Conservation (phyloP, 2,329 filamentous ascomycete genomes). For the Sporothrix protearum region DNA sequence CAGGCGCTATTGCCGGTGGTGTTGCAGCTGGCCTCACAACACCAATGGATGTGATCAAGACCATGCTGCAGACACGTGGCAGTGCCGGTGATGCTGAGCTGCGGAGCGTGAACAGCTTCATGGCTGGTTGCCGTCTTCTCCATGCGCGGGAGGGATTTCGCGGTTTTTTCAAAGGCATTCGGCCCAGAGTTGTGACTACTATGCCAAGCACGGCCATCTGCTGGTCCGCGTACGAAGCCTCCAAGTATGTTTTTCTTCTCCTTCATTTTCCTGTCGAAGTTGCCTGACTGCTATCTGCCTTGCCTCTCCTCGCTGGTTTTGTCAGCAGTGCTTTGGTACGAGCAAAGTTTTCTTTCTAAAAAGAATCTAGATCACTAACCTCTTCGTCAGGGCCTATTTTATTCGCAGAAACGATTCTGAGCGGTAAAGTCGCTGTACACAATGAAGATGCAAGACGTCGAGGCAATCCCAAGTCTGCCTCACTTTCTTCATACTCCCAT, state of each 20-base stretch:
- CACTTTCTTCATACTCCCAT: background rate
- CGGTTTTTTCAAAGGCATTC: slow-evolving; percentile 91
- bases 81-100: slow-evolving; percentile 74
- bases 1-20: slow-evolving; percentile 87
- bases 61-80: slow-evolving; percentile 88
- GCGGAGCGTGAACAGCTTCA: slow-evolving; percentile 76
- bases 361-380: background rate
- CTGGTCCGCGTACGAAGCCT: slow-evolving; percentile 76
- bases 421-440: background rate
- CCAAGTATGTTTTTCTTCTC: slow-evolving; percentile 48
- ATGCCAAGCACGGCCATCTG: slow-evolving; percentile 99
- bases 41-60: slow-evolving; percentile 97
- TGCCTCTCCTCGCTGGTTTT: background rate
- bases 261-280: background rate
- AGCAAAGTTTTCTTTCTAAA: background rate
- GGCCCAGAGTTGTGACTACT: slow-evolving; percentile 86
- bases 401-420: slow-evolving; percentile 38
- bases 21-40: slow-evolving; percentile 92
- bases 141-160: slow-evolving; percentile 76
- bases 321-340: background rate
- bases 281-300: background rate
- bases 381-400: slow-evolving; percentile 53
- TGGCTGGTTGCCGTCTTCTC: slow-evolving; percentile 75
- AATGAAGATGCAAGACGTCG: background rate
- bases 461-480: no score